Percentiles rank a stretch among this genome's conserved stretches.
phyloP scores from a whole-genome alignment of 768 basidiomycete genomes.

The Mycena pura region DNA sequence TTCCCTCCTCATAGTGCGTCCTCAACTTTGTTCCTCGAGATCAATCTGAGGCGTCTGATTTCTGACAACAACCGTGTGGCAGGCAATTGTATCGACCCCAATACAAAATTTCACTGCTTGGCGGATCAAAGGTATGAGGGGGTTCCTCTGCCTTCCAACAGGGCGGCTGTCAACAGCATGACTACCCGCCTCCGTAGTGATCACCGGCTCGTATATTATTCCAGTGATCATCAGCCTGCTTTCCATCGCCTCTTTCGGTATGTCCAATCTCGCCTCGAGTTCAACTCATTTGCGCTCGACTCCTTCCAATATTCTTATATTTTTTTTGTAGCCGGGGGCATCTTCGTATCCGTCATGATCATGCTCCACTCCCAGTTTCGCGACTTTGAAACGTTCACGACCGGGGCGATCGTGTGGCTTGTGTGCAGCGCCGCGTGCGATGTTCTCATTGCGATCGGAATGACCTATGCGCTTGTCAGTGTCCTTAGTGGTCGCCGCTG shows the following conservation, averaged over 20 bases:
- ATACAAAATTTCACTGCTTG: conserved; percentile 21
- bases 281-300: too few relatives aligned
- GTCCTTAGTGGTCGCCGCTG: too few relatives aligned
- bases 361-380: not conserved
- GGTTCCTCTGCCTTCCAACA: too few relatives aligned
- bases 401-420: conserved; percentile 8
- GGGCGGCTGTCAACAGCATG: too few relatives aligned
- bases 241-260: conserved; percentile 14
- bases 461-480: conserved; percentile 14
- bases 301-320: too few relatives aligned
- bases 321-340: not conserved
- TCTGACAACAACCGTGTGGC: too few relatives aligned
- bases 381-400: not conserved
- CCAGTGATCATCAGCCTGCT: conserved; percentile 2
- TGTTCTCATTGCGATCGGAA: conserved; percentile 9
- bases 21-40: not conserved
- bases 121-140: conserved; percentile 7
- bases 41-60: not conserved
- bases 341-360: conserved; percentile 2
- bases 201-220: conserved; percentile 6
- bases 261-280: too few relatives aligned
- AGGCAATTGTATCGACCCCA: conserved; percentile 14
- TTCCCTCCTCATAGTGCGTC: conserved; percentile 12
- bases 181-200: not conserved
- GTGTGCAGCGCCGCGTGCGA: conserved; percentile 11